Percentiles rank a stretch among this genome's conserved stretches.
phyloP scores from a whole-genome alignment of 768 basidiomycete species.

The Rhodocollybia butyracea region DNA sequence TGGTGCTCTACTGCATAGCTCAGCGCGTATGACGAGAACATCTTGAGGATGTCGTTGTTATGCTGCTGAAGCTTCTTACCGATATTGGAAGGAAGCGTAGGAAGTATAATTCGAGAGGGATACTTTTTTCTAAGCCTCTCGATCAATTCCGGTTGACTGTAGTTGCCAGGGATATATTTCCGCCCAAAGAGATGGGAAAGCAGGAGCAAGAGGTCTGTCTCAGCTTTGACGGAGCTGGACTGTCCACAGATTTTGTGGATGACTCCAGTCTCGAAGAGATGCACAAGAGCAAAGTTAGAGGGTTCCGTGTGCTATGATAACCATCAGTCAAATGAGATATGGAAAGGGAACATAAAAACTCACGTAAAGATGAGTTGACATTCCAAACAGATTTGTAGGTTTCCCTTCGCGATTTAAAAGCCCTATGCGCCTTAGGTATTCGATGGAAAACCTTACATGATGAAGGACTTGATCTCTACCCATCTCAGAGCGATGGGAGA shows the following conservation, averaged over 20 bases:
- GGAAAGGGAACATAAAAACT: conserved; percentile 10
- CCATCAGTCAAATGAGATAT: background rate
- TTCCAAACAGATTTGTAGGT: conserved; percentile 54
- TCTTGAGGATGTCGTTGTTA: background rate
- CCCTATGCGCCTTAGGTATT: conserved; percentile 58
- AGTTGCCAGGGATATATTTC: conserved; percentile 20
- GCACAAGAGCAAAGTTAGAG: conserved; percentile 62
- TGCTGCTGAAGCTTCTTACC: background rate
- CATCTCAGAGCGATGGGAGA: conserved; percentile 53
- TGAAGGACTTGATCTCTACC: conserved; percentile 59
- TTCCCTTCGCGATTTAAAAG: conserved; percentile 52
- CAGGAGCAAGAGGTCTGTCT: conserved; percentile 48
- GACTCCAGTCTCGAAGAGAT: conserved; percentile 53
- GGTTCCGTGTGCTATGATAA: conserved; percentile 55
- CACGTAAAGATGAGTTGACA: conserved; percentile 52
- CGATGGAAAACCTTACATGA: conserved; percentile 67
- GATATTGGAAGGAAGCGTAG: conserved; percentile 30
- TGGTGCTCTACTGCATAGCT: background rate
- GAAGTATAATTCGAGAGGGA: conserved; percentile 56
- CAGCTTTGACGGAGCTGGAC: conserved; percentile 33
- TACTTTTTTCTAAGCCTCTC: conserved; percentile 35
- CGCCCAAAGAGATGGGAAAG: conserved; percentile 68
- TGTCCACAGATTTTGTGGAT: conserved; percentile 55
- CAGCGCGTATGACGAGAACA: background rate
- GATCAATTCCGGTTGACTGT: background rate